Percentiles rank a stretch among this genome's conserved stretches.
phyloP scores from a whole-genome alignment of 2,329 filamentous ascomycete genomes.

The Fusarium pilosicola region DNA sequence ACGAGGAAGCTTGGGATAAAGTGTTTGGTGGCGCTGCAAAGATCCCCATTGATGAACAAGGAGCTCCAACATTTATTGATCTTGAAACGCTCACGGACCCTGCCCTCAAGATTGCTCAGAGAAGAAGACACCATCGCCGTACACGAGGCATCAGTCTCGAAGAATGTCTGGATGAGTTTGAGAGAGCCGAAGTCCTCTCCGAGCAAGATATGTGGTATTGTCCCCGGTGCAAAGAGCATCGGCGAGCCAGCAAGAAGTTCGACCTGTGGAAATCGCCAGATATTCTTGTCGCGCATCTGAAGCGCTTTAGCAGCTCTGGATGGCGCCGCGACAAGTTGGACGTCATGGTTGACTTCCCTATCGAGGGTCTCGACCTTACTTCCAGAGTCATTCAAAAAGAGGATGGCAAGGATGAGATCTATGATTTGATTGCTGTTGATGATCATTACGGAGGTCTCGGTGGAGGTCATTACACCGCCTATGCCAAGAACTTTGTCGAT shows the following conservation, averaged over 20 bases:
- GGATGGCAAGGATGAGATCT: constrained; percentile 82
- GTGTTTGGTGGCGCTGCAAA: constrained; percentile 68
- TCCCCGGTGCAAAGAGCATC: constrained; percentile 92
- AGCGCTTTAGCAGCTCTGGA: constrained; percentile 89
- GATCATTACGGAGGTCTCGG: constrained; percentile 94
- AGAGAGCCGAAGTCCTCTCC: constrained; percentile 91
- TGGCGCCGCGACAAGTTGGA: constrained; percentile 91
- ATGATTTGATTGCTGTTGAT: constrained; percentile 95
- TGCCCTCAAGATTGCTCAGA: constrained; percentile 72
- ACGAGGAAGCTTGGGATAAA: constrained; percentile 71
- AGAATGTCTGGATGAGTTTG: constrained; percentile 93
- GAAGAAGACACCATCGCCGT: constrained; percentile 65
- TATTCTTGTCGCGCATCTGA: constrained; percentile 93
- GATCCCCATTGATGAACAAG: constrained; percentile 60
- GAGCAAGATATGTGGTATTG: constrained; percentile 99
- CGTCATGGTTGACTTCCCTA: constrained; percentile 88
- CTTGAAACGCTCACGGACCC: constrained; percentile 67
- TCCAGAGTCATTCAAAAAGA: constrained; percentile 82
- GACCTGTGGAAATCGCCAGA: constrained; percentile 97
- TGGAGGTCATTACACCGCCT: constrained; percentile 96
- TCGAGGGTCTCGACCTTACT: constrained; percentile 85
- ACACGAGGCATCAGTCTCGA: constrained; percentile 80
- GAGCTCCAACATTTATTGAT: constrained; percentile 66
- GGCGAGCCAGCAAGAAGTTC: constrained; percentile 93
- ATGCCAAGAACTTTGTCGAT: constrained; percentile 91